Evolutionary conservation across 2,329 filamentous ascomycete genomes (phyloP), one percentile per base, ranked within the genome.

Genomic region (Aureobasidium mangrovei): DNA sequence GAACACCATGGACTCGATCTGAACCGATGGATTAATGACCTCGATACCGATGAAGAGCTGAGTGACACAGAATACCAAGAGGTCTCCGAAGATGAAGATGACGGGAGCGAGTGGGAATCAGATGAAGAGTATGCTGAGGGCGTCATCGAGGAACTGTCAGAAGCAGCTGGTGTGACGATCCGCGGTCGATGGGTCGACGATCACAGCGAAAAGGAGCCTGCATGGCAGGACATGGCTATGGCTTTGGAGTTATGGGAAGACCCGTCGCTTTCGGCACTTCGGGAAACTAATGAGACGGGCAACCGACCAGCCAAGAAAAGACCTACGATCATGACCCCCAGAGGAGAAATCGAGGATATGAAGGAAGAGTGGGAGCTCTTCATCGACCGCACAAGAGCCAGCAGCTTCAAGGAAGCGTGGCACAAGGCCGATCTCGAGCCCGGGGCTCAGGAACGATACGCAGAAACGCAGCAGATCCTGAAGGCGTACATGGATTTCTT

Each of bases 391-490:
- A 64, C 61, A 65, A 67, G 62, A 55, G 61, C 56, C 42, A 52
- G 49, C 69, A 63, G 63, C 6, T 72, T 74, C 61, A 73, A 76
- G 48, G 64, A 65, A 29, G 49, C 49, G 4, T 77, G 73, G 64
- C 74, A 77, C 54, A 63, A 66, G 4, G 73, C 67, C 4, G 74
- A 77, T 43, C 59, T 74, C 1, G 70, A 73, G 45, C 69, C 71
- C 0, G 65, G 69, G 3, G 68, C 69, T 0, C 65, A 67, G 28
- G 62, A 66, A 41, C 67, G 64, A 49, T 74, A 72, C 57, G 45
- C 63, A 1, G 69, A 74, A 49, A 65, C 68, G 24, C 63, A 65
- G 41, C 61, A 64, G 3, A 67, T 76, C 54, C 60, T 72, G 31
- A 59, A 54, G 18, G 57, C 57, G 27, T 40, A 53, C 29, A 33